A percentile compares a stretch with the other conserved stretches of the same genome.
Evolutionary conservation across 176 grass and related monocot species (phyloP).

Genomic region (Paspalum notatum): DNA sequence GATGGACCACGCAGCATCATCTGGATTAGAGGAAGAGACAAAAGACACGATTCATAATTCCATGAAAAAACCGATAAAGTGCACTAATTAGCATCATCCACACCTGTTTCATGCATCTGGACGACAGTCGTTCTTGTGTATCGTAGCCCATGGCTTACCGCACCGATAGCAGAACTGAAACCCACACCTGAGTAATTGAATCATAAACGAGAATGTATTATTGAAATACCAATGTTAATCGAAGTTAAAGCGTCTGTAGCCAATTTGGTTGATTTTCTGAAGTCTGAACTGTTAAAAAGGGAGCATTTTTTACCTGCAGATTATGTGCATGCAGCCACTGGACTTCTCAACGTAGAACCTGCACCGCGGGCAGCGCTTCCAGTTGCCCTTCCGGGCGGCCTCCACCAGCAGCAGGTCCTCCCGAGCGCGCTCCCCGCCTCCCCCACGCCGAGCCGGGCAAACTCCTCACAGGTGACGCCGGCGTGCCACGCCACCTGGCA

Average conservation of each 20-base stretch:
- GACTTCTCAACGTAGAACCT: too few relatives aligned
- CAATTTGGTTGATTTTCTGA: too few relatives aligned
- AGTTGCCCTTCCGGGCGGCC: too few relatives aligned
- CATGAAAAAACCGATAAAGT: not conserved
- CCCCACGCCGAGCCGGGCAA: too few relatives aligned
- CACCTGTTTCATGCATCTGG: slow-evolving; percentile 12
- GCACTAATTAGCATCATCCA: not conserved
- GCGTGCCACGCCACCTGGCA: slow-evolving; percentile 69
- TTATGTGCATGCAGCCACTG: too few relatives aligned
- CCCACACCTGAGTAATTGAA: slow-evolving; percentile 45
- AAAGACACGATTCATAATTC: not conserved
- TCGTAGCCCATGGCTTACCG: slow-evolving; percentile 31
- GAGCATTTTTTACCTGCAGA: too few relatives aligned
- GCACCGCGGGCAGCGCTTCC: too few relatives aligned
- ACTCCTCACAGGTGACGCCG: slow-evolving; percentile 52
- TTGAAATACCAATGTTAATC: too few relatives aligned
- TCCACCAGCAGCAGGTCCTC: too few relatives aligned
- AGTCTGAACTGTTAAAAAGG: too few relatives aligned
- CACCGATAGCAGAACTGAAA: slow-evolving; percentile 79
- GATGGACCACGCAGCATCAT: not conserved
- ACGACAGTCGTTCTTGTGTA: slow-evolving; percentile 41
- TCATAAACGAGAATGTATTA: not conserved
- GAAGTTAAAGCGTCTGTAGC: too few relatives aligned
- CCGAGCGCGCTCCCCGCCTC: too few relatives aligned
- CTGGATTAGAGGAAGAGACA: not conserved